Base-by-base conservation (phyloP, 768 basidiomycete species). In the Kwoniella sp. region DNA sequence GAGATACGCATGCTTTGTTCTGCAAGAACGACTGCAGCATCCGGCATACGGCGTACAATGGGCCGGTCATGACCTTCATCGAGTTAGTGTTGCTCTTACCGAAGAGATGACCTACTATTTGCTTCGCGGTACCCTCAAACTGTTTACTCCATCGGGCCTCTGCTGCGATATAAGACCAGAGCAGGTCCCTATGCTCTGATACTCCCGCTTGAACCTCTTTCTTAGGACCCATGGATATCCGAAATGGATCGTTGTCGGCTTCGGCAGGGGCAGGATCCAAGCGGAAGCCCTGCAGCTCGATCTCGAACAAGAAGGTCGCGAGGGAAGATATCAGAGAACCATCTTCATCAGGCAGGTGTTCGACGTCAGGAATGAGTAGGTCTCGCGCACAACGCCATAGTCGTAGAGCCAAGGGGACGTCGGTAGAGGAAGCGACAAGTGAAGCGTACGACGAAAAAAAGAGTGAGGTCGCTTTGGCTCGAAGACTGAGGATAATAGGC, bases 401-500 rank as follows among this genome's bases (percentile, higher is more conserved):
- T 13, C 38, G 30, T 0, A 22, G 17, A 9, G 34, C 57, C 41
- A 65, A n/a, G 51, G 23, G 34, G 12, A 57, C 23, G 25, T 67
- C 55, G 12, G 25, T 12, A n/a, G 57, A 50, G 11, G 63, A 59
- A 4, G 37, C 53, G 12, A 56, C 41, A 17, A 57, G 22, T 4
- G 29, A 25, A 1, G 65, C 48, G 28, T 65, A 61, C 1, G 72
- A 71, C 0, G 60, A 26, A 22, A 72, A 50, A 29, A 68, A 58
- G 2, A 30, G 12, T 0, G 50, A 52, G 4, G 37, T 29, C 1
- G 73, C 58, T 28, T 30, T 63, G 1, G 48, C 45, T 29, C 75
- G 71, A 15, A 77, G 60, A 15, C 56, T 56, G 1, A 74, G 68
- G 28, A 73, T 65, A 8, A 66, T 13, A 4, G 75, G 71, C 4